Conservation (phyloP, 768 basidiomycete species). For the Amanita muscaria region DNA sequence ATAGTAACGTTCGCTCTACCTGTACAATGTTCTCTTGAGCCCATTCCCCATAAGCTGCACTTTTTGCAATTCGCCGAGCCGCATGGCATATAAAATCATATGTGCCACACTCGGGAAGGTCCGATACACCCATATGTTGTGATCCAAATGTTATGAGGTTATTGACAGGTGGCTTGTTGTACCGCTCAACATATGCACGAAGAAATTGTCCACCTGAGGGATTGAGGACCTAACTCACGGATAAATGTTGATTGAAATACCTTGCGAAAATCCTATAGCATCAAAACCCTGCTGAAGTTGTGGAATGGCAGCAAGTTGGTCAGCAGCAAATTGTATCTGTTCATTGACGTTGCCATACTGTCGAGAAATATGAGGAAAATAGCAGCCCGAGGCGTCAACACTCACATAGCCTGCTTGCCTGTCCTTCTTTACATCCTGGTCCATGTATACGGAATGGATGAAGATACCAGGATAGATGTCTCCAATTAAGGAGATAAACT, state of each 20-base stretch:
- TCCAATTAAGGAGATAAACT: slow-evolving; percentile 51
- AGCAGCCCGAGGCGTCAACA: slow-evolving; percentile 10
- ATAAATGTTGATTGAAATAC: slow-evolving; percentile 18
- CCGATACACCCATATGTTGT: slow-evolving; percentile 81
- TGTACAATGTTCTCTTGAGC: slow-evolving; percentile 70
- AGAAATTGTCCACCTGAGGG: slow-evolving; percentile 71
- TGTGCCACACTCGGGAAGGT: slow-evolving; percentile 56
- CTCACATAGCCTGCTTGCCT: slow-evolving; percentile 65
- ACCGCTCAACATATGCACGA: slow-evolving; percentile 73
- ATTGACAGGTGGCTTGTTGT: slow-evolving; percentile 63
- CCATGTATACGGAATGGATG: slow-evolving; percentile 64
- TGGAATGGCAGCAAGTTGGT: slow-evolving; percentile 53
- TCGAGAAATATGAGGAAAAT: slow-evolving; percentile 4
- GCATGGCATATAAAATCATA: slow-evolving; percentile 64
- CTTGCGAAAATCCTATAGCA: slow-evolving; percentile 86
- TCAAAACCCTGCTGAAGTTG: slow-evolving; percentile 70
- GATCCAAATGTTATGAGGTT: slow-evolving; percentile 86
- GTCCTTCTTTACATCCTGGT: slow-evolving; percentile 53
- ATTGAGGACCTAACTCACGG: not conserved
- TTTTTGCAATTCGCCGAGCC: slow-evolving; percentile 50
- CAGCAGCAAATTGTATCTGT: slow-evolving; percentile 56
- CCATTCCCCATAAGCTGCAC: slow-evolving; percentile 66
- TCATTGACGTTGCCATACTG: slow-evolving; percentile 75
- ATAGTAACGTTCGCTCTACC: slow-evolving; percentile 26
- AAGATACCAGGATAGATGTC: slow-evolving; percentile 67